Evolutionary conservation across 306 rosid genomes (phyloP).

Genomic region (Malus asiatica): DNA sequence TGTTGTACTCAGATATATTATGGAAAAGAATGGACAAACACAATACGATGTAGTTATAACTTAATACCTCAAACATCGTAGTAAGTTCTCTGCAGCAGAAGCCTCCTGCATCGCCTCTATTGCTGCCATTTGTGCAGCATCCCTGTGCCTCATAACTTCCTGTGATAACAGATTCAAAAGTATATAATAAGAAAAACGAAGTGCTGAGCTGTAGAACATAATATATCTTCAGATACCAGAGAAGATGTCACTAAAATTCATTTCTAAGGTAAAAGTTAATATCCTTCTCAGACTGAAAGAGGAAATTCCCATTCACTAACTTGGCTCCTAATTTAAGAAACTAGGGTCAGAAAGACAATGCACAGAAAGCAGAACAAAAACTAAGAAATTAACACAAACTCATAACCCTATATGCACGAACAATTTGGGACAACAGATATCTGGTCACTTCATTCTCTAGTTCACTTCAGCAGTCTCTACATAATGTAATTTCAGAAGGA

Average conservation of each 20-base stretch:
- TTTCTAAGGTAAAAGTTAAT: background rate
- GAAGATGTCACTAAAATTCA: background rate
- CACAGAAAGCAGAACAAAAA: background rate
- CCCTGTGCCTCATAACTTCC: constrained; percentile 91
- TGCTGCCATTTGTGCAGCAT: constrained; percentile 90
- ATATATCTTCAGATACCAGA: background rate
- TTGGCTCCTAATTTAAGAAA: background rate
- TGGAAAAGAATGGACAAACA: background rate
- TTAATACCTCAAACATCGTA: constrained; percentile 77
- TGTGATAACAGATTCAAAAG: constrained; percentile 24
- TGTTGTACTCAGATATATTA: background rate
- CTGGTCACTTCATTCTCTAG: background rate
- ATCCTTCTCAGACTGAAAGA: background rate
- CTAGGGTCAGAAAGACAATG: background rate
- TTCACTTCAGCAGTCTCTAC: constrained; percentile 8
- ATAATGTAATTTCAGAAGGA: constrained; percentile 1
- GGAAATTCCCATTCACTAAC: background rate
- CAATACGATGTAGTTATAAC: constrained; percentile 30
- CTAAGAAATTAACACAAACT: background rate
- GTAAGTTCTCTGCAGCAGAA: constrained; percentile 78
- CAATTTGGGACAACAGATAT: background rate
- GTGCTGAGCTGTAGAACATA: background rate
- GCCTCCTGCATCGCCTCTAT: constrained; percentile 93
- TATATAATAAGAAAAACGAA: constrained; percentile 10
- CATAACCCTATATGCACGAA: background rate